A percentile compares a stretch with the other conserved stretches of the same genome.
Evolutionary conservation across 1,139 yeast genomes (phyloP).

Genomic region (Kluyveromyces marxianus): DNA sequence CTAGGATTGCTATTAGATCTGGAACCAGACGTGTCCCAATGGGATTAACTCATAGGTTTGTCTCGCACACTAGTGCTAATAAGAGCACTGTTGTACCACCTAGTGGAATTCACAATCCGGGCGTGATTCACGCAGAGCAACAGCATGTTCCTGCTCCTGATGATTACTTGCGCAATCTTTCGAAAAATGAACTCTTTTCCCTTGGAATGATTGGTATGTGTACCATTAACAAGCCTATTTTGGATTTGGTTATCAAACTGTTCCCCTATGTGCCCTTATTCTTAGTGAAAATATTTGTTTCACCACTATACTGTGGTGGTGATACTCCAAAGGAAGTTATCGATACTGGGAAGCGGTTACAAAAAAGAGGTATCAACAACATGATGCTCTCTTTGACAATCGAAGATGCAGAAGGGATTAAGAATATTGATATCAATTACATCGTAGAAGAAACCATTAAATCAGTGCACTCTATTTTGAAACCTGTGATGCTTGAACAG

Average conservation of each 20-base stretch:
- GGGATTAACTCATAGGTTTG: slow-evolving; percentile 7
- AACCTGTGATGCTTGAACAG: slow-evolving; percentile 57
- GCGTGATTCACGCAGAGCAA: background rate
- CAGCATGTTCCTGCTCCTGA: slow-evolving; percentile 21
- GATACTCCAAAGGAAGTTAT: slow-evolving; percentile 65
- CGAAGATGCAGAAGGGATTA: slow-evolving; percentile 79
- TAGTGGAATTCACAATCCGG: background rate
- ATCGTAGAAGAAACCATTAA: slow-evolving; percentile 60
- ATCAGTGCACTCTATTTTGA: slow-evolving; percentile 62
- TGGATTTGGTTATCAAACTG: slow-evolving; percentile 52
- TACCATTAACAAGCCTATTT: slow-evolving; percentile 54
- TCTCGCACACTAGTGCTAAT: slow-evolving; percentile 14
- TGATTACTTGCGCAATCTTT: slow-evolving; percentile 31
- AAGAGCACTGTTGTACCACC: slow-evolving; percentile 9
- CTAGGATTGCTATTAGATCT: background rate
- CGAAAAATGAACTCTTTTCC: slow-evolving; percentile 41
- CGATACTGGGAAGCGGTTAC: slow-evolving; percentile 58
- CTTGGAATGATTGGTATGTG: slow-evolving; percentile 61
- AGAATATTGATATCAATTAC: slow-evolving; percentile 53
- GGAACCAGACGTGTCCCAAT: background rate
- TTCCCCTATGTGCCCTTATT: slow-evolving; percentile 73
- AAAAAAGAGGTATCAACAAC: slow-evolving; percentile 72
- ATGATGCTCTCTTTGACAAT: slow-evolving; percentile 93
- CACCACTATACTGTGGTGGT: slow-evolving; percentile 88
- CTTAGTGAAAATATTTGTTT: slow-evolving; percentile 63